Evolutionary conservation across 1,139 yeast species (phyloP), one percentile per base, ranked within the genome.

Genomic region (Saccharomyces hybrid): DNA sequence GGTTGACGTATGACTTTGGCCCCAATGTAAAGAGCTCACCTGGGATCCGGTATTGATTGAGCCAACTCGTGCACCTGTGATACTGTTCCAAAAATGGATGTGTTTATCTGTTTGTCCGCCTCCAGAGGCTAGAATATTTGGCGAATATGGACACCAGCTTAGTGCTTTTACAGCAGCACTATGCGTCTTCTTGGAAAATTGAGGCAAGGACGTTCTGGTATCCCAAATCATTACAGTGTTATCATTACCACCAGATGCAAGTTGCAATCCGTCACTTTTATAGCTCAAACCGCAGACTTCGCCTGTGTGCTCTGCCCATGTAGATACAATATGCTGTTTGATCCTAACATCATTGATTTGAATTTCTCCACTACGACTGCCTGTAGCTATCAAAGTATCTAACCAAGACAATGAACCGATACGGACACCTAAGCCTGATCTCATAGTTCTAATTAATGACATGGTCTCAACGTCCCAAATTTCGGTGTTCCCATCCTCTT

Each of bases 171-270:
- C 97, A 0, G 99, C 99, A 0, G 98, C 97, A 47, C 81, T 84
- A 71, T 93, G 99, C 57, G 82, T 82, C 25, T 86, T 80, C 67
- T 90, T 88, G 23, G 86, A 75, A 69, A 85, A 88, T 58, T 84
- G 78, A 4, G 99, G 97, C 47, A 77, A 75, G 0, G 78, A 75
- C n/a, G 84, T 78, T 60, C 98, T 80, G 1, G 88, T 87, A 69
- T 93, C 99, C 99, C 99, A 93, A 53, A 93, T 86, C 69, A 90
- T 86, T 16, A 93, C 96, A 25, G 91, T 73, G 69, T 93, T 93
- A 69, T 93, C 99, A 69, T 93, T 93, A 31, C 98, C 97, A 13
- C 99, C 99, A 9, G 91, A 82, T 1, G 95, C 95, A 59, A 91
- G 77, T 68, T 88, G 96, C 58, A 80, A 75, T 1, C 97, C 97